These are phyloP conservation scores for Globisporangium carolinianum DNA, from an alignment of 352 stramenopile genomes.

Conservation along the genomic window DNA sequence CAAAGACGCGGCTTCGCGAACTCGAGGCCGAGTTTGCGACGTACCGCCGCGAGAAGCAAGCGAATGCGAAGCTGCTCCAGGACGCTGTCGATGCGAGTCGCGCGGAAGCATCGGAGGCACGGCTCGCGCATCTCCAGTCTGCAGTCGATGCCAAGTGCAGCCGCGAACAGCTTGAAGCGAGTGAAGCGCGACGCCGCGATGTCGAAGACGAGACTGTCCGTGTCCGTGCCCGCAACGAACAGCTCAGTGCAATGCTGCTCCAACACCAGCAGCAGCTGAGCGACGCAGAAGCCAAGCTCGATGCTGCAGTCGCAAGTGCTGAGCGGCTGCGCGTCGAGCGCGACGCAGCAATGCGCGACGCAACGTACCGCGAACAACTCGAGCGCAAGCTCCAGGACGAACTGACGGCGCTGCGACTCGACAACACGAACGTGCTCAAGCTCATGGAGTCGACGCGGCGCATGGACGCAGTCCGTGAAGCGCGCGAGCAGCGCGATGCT, in stretches of 20 bases:
- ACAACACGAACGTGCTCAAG: conserved; percentile 78
- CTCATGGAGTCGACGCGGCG: conserved; percentile 70
- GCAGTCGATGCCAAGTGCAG: conserved; percentile 59
- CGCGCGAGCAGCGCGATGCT: conserved; percentile 43
- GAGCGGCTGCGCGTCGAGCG: conserved; percentile 46
- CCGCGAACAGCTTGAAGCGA: conserved; percentile 55
- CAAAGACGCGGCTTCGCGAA: conserved; percentile 33
- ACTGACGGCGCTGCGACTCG: conserved; percentile 43
- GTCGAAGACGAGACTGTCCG: conserved; percentile 57
- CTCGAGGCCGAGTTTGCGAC: conserved; percentile 67
- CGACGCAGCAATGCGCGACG: conserved; percentile 34
- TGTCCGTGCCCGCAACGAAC: conserved; percentile 50
- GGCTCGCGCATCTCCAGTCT: conserved; percentile 60
- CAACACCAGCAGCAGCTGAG: conserved; percentile 55
- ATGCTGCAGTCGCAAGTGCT: conserved; percentile 29
- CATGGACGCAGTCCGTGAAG: conserved; percentile 55
- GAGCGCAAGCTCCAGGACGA: conserved; percentile 58
- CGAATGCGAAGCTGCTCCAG: conserved; percentile 55
- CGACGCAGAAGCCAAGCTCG: conserved; percentile 51
- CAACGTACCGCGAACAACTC: conserved; percentile 48
- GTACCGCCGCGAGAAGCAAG: conserved; percentile 76
- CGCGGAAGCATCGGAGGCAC: conserved; percentile 35
- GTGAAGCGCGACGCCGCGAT: conserved; percentile 43
- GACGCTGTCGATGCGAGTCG: conserved; percentile 55
- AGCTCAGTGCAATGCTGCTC: conserved; percentile 53